A percentile compares a stretch with the other conserved stretches of the same genome.
Conservation (phyloP, 106 monocot species). For the Platanthera guangdongensis region DNA sequence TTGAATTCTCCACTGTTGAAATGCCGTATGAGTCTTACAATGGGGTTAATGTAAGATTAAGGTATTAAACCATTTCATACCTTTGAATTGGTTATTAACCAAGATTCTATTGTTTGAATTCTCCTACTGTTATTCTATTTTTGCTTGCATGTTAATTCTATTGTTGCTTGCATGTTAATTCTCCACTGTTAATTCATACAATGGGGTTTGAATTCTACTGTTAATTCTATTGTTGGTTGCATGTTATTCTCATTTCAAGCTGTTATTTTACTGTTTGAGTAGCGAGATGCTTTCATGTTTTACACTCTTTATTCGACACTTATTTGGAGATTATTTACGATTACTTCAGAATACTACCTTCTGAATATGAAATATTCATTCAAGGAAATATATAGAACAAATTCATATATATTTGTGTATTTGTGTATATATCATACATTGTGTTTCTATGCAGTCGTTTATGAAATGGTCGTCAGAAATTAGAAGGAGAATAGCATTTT, state of each 20-base stretch:
- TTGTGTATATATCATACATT: too few relatives aligned
- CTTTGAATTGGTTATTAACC: neutral
- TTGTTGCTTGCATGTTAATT: too few relatives aligned
- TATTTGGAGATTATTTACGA: neutral
- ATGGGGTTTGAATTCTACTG: too few relatives aligned
- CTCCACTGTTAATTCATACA: too few relatives aligned
- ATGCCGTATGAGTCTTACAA: constrained; percentile 99
- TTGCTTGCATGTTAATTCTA: neutral
- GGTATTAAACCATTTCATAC: constrained; percentile 28
- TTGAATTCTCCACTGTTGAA: constrained; percentile 96
- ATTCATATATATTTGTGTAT: too few relatives aligned
- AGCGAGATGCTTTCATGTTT: too few relatives aligned
- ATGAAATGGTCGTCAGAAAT: too few relatives aligned
- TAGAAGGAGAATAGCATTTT: neutral
- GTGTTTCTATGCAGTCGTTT: too few relatives aligned
- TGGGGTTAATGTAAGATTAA: constrained; percentile 86
- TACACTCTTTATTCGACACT: neutral
- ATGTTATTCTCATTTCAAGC: neutral
- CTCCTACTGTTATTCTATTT: neutral
- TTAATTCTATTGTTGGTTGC: neutral
- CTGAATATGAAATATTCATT: too few relatives aligned
- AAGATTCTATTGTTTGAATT: neutral
- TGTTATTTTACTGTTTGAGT: neutral
- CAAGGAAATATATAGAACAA: too few relatives aligned
- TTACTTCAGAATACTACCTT: too few relatives aligned